Base-by-base conservation (phyloP, 2,329 filamentous ascomycete species). In the Nigrospora oryzae region DNA sequence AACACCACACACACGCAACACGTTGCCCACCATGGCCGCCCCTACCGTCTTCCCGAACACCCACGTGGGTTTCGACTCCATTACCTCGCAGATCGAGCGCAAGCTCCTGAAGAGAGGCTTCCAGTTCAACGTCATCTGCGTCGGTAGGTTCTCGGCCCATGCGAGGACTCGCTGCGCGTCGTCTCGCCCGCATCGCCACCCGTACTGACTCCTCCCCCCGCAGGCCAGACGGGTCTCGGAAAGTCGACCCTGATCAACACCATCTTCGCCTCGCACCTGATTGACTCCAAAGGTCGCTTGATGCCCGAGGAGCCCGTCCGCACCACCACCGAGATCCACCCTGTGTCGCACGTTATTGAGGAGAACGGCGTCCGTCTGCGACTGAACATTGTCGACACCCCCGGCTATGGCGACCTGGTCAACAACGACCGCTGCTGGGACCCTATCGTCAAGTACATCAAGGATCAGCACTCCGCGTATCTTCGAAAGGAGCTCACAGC, bases 401-500 rank as follows among this genome's bases (percentile, higher is more conserved):
- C 93, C 53, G 93, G 93, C 53, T 98, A 98, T 63, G 93, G 93
- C 63, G 93, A 98, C 63, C 82, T 96, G 64, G 93, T 98, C 70
- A 98, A 98, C 81, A 98, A 98, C 70, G 93, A 98, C 74, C 86
- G 93, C 79, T 98, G 93, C 83, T 98, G 93, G 93, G 93, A 98
- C 65, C 93, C 93, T 52, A 98, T 98, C 67, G 91, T 98, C 78
- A 98, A 98, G 78, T 98, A 98, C 74, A 98, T 98, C 80, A 98
- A 98, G 80, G 93, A 98, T 71, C 93, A 98, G 77, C 93, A 98
- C 78, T 96, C 89, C 43, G 91, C 93, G 61, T 98, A 97, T 75
- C 83, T 98, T 58, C 88, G 93, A 70, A 98, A 98, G 80, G 93
- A 98, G 71, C 89, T 98, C 63, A 97, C 93, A 45, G 93, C 93